These are phyloP conservation scores for Amanita fuliginea DNA, from an alignment of 768 basidiomycete genomes.

Conservation along the genomic window DNA sequence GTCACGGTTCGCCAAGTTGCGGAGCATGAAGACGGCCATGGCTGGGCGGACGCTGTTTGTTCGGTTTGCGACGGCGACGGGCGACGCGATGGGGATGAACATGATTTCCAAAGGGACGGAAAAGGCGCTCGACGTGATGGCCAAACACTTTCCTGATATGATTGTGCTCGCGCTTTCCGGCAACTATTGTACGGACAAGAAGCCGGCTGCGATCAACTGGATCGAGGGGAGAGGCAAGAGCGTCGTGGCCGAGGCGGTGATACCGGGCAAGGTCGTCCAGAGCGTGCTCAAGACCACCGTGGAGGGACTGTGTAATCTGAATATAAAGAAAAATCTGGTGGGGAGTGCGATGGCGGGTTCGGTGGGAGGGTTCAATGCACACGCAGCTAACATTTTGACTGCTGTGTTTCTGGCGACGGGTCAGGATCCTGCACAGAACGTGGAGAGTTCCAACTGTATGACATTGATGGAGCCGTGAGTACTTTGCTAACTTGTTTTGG, in stretches of 20 bases:
- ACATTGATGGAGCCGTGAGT: slow-evolving; percentile 98
- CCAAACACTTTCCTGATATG: slow-evolving; percentile 83
- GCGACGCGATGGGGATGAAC: slow-evolving; percentile 99
- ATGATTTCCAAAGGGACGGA: slow-evolving; percentile 99
- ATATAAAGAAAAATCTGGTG: slow-evolving; percentile 93
- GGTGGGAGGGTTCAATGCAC: slow-evolving; percentile 98
- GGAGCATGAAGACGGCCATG: slow-evolving; percentile 77
- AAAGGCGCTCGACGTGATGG: slow-evolving; percentile 77
- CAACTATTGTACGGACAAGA: slow-evolving; percentile 99
- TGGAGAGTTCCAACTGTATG: slow-evolving; percentile 97
- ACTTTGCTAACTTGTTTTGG: slow-evolving; percentile 6
- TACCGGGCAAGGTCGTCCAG: slow-evolving; percentile 84
- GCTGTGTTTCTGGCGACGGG: slow-evolving; percentile 94
- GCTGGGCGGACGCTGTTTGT: slow-evolving; percentile 92
- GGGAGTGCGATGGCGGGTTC: slow-evolving; percentile 98
- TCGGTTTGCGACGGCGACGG: slow-evolving; percentile 88
- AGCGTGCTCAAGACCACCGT: slow-evolving; percentile 94
- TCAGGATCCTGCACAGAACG: slow-evolving; percentile 98
- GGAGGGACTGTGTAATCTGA: slow-evolving; percentile 77
- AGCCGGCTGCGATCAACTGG: slow-evolving; percentile 99
- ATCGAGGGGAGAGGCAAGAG: slow-evolving; percentile 98
- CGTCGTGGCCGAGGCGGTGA: slow-evolving; percentile 89
- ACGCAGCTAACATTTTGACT: slow-evolving; percentile 95
- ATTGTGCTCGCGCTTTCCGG: slow-evolving; percentile 82
- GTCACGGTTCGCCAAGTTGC: slow-evolving; percentile 82